These are phyloP conservation scores for Fragaria nilgerrensis DNA, from an alignment of 306 rosid genomes.

Conservation along the genomic window DNA sequence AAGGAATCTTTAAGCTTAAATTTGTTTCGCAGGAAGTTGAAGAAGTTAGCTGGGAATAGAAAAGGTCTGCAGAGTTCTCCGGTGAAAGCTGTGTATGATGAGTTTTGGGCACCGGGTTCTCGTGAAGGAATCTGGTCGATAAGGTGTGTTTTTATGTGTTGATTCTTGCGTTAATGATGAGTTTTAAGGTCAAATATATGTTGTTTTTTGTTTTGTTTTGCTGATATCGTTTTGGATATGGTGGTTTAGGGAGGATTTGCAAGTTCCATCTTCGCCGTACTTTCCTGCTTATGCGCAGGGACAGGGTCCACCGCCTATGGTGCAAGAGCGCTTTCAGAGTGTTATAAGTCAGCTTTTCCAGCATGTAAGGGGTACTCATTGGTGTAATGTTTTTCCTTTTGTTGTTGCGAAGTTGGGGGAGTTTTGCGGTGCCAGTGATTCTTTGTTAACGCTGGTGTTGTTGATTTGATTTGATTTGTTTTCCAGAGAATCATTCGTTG, in stretches of 20 bases:
- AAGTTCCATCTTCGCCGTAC: conserved; percentile 73
- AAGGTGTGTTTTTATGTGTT: conserved; percentile 42
- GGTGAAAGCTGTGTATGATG: conserved; percentile 60
- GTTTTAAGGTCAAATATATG: not conserved
- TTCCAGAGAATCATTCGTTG: conserved; percentile 90
- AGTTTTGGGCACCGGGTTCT: conserved; percentile 53
- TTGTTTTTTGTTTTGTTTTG: no score
- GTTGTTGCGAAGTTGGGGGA: not conserved
- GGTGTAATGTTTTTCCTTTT: conserved; percentile 5
- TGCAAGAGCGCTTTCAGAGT: conserved; percentile 90
- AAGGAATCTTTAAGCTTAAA: not conserved
- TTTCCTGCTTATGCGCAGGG: conserved; percentile 79
- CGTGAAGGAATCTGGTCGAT: conserved; percentile 73
- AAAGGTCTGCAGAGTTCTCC: conserved; percentile 33
- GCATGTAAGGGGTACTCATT: conserved; percentile 50
- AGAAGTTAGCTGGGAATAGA: conserved; percentile 42
- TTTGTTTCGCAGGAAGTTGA: conserved; percentile 59
- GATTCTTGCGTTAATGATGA: not conserved
- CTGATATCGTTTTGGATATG: conserved; percentile 15
- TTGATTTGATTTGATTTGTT: not conserved
- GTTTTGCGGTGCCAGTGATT: conserved; percentile 21
- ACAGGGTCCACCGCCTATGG: conserved; percentile 98
- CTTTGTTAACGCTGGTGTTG: conserved; percentile 7
- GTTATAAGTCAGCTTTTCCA: conserved; percentile 98
- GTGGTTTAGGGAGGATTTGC: conserved; percentile 71